Evolutionary conservation across 495 filamentous ascomycete species (phyloP), one percentile per base, ranked within the genome.

Genomic region (Xylaria acuta): DNA sequence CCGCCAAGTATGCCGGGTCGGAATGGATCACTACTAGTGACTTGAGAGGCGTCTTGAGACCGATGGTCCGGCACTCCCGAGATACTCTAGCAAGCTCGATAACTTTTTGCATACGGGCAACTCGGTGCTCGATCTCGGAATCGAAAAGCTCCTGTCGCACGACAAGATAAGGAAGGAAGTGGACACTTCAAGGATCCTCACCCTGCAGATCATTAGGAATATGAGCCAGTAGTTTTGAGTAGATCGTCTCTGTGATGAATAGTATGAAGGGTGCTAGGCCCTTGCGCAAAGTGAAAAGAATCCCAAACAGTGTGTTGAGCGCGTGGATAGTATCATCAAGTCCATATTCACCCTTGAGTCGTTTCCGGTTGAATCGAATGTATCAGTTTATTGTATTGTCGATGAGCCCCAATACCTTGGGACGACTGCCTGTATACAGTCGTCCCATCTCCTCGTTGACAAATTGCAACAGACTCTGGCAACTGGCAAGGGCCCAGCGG

Each of bases 311-410:
- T 9, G 96, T 96, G 80, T 98, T 97, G 66, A 99, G 85, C 12
- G 96, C 96, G 80, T 97, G 93, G 67, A 90, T 82, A 34, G 96
- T 98, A 76, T 98, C 96, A 56, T 97, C 89, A 16, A 92, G 80
- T 18, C 95, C 95, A 76, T 92, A 90, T 81, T 97, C 95, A 69
- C 96, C 96, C 90, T 98, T 99, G 67, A 99, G 85, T 25, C 96
- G 91, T 80, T 94, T 94, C 40, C 96, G 90, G 85, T 99, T 99
- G 86, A 98, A 97, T n/a, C 95, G 90, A 79, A 99, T 99, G 81
- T 99, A 99, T 97, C 97, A 99, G 82, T 99, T 99, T 2, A 96
- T 98, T 7, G 93, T 93, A 82, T 96, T 94, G 78, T 99, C 96
- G 73, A 98, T 96, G 80, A 97, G 88, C 67, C 88, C 89, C 38